Evolutionary conservation across 306 rosid species (phyloP), one percentile per base, ranked within the genome.

Genomic region (Ceratonia siliqua): DNA sequence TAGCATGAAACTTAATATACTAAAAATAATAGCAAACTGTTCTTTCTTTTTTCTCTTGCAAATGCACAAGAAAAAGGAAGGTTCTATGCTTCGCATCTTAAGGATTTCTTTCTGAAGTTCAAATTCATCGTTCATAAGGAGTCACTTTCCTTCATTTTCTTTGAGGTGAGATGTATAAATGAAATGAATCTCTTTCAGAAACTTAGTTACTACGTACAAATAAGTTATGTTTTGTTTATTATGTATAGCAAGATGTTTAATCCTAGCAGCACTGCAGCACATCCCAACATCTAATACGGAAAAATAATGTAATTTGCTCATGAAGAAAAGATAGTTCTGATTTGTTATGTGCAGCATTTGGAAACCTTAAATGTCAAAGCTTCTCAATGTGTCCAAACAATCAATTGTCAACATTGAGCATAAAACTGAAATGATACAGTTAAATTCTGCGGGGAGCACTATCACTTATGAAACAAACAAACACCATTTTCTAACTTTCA

Each of bases 81-180:
- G 42, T 28, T 15, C 24, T 32, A 15, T 15, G 17, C 25, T 7
- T 15, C 1, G 52, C 20, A 12, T 45, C n/a, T n/a, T n/a, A n/a
- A n/a, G n/a, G n/a, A n/a, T 76, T 70, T 68, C 74, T 14, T 78
- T 68, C 74, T 8, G 13, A 41, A 14, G 66, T 55, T 65, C 50
- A 62, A 43, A 30, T 63, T 38, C 70, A 78, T 49, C n/a, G 61
- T 59, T 49, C 8, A 69, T 25, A 39, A 39, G 13, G 24, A 58
- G 33, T 10, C 48, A 72, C 30, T 43, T n/a, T 53, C 73, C 49
- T 70, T 64, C 43, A 69, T 52, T 39, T 70, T 52, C 39, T 70
- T 70, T 27, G 7, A 70, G 63, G 5, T 11, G 11, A 25, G 55
- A 32, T 25, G 35, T 25, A 59, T 59, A 39, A 2, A 30, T 7